These are phyloP conservation scores for Aspergillus mulundensis DNA, from an alignment of 495 filamentous ascomycete species.

Conservation along the genomic window DNA sequence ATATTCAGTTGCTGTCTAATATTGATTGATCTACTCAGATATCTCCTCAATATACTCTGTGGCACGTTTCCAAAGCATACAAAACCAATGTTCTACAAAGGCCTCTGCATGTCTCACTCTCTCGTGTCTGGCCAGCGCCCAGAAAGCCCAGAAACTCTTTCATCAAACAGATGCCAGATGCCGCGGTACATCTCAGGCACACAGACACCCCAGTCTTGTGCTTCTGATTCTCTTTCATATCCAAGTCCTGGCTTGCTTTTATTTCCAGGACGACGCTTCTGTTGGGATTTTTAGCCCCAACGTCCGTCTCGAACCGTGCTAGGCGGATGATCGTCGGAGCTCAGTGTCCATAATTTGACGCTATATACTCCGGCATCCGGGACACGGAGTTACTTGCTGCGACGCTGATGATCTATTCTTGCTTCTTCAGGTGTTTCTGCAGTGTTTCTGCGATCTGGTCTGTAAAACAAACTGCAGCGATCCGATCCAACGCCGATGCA, in stretches of 20 bases:
- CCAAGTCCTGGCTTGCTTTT: background rate
- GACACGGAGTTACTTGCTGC: background rate
- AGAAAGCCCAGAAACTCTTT: conserved; percentile 3
- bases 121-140: background rate
- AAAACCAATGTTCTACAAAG: too few species aligned
- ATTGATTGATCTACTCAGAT: too few species aligned
- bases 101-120: background rate
- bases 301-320: background rate
- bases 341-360: background rate
- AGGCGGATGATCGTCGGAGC: background rate
- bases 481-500: too few species aligned
- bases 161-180: background rate
- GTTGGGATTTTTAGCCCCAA: conserved; percentile 24
- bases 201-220: background rate
- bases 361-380: background rate
- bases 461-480: too few species aligned
- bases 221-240: conserved; percentile 6
- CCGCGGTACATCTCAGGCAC: conserved; percentile 9
- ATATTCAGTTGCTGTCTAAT: too few species aligned
- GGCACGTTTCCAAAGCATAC: too few species aligned
- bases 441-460: too few species aligned
- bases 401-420: too few species aligned
- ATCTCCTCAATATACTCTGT: too few species aligned
- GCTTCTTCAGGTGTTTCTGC: background rate
- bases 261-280: conserved; percentile 11